Evolutionary conservation across 2,329 filamentous ascomycete species (phyloP).

Genomic region (Emmonsia crescens): DNA sequence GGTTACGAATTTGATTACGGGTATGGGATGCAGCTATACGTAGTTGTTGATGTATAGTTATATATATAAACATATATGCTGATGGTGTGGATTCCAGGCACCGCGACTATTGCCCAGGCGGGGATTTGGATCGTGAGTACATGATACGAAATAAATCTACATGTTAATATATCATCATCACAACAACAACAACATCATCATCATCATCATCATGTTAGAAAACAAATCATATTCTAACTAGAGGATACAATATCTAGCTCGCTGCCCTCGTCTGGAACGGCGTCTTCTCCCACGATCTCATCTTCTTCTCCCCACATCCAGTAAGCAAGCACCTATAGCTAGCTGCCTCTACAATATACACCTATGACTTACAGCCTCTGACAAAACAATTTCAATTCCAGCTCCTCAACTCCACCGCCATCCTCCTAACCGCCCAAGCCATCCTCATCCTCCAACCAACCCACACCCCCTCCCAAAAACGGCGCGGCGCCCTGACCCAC

Average conservation of each 20-base stretch:
- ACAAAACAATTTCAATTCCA: slow-evolving; percentile 13
- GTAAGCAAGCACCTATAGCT: slow-evolving; percentile 46
- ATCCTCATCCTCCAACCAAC: slow-evolving; percentile 84
- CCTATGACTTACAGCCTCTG: slow-evolving; percentile 1
- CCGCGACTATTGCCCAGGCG: slow-evolving; percentile 66
- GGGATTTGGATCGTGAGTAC: slow-evolving; percentile 57
- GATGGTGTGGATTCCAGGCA: slow-evolving; percentile 45
- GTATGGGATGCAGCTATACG: slow-evolving; percentile 37
- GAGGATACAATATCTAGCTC: slow-evolving; percentile 39
- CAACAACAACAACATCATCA: neutral
- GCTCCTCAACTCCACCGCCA: slow-evolving; percentile 50
- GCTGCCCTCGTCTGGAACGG: slow-evolving; percentile 65
- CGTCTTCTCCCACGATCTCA: slow-evolving; percentile 58
- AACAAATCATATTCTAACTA: neutral
- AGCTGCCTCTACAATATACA: neutral
- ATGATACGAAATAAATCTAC: neutral
- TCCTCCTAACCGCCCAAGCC: slow-evolving; percentile 67
- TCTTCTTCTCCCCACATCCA: slow-evolving; percentile 82
- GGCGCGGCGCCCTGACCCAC: slow-evolving; percentile 52
- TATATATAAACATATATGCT: slow-evolving; percentile 7
- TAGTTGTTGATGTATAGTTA: neutral
- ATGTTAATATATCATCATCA: neutral
- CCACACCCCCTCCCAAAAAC: slow-evolving; percentile 63
- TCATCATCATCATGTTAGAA: neutral
- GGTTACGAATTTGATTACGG: slow-evolving; percentile 60